Percentiles rank a stretch among this genome's conserved stretches.
These are phyloP conservation scores for Cystobasidium sp. DNA, from an alignment of 1,284 basidiomycete species.

Conservation along the genomic window DNA sequence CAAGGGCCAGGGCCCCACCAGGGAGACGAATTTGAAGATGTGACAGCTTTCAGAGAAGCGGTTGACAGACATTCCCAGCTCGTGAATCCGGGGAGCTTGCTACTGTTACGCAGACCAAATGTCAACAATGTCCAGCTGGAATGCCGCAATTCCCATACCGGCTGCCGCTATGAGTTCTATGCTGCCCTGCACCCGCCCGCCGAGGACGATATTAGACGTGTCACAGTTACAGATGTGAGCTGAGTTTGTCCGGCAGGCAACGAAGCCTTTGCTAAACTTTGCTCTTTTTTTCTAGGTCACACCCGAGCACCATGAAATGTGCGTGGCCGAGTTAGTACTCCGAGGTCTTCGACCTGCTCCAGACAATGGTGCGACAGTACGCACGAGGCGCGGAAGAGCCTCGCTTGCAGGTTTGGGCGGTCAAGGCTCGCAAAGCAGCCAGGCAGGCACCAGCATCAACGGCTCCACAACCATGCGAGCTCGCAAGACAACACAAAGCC, in stretches of 20 bases:
- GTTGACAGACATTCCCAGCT: conserved; percentile 13
- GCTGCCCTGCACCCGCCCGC: conserved; percentile 16
- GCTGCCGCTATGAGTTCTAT: conserved; percentile 41
- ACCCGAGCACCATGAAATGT: conserved; percentile 25
- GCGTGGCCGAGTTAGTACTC: conserved; percentile 30
- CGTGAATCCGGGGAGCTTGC: conserved; percentile 29
- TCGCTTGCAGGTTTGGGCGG: not conserved
- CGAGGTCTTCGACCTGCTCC: conserved; percentile 22
- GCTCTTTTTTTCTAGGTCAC: conserved; percentile 8
- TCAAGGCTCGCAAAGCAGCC: not conserved
- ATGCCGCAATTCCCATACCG: conserved; percentile 28
- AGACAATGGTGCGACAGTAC: conserved; percentile 1
- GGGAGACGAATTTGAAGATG: conserved; percentile 28
- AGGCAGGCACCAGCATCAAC: conserved; percentile 14
- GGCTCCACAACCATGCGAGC: not conserved
- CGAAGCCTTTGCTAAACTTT: not conserved
- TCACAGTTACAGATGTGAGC: conserved; percentile 33
- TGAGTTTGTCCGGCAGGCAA: not conserved
- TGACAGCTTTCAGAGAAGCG: conserved; percentile 1
- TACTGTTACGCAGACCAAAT: not conserved
- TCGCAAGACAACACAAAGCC: not conserved
- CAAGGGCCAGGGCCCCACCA: conserved; percentile 20
- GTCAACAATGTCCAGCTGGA: not conserved
- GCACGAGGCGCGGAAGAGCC: conserved; percentile 4
- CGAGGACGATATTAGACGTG: conserved; percentile 7